Evolutionary conservation across 768 basidiomycete species (phyloP), one percentile per base, ranked within the genome.

Genomic region (Tulasnella sp.): DNA sequence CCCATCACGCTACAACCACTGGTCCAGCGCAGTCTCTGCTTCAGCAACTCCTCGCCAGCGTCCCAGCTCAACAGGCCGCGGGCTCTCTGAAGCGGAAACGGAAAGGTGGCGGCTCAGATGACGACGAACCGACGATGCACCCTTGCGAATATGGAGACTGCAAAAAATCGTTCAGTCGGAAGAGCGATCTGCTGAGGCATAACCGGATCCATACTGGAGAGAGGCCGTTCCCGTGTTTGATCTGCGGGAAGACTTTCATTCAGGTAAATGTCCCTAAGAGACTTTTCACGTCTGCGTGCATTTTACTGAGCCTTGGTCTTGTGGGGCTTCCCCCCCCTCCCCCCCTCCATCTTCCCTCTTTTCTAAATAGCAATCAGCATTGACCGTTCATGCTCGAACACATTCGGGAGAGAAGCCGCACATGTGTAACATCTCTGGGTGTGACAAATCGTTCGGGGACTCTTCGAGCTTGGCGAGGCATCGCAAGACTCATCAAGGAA

Each of bases 401-500:
- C 92, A 94, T 68, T 92, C 92, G 3, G 92, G 92, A 41, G 92
- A 94, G 73, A 88, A 90, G 66, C 92, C 92, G 9, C 92, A 94
- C 69, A 80, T 76, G 50, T 94, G 92, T 73, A 87, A 90, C 73
- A 90, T 91, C 69, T 86, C 85, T 2, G 86, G 81, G 7, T 94
- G 91, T 70, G 80, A 78, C 50, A 90, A 87, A 73, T 87, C 85
- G 0, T 94, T 93, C 72, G 83, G 87, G 49, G 91, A 94, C 68
- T 93, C 91, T 2, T 91, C 89, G 66, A 88, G 86, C 72, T 78
- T 94, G 46, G 91, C 92, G 50, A 81, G 92, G 62, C 92, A 94
- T 74, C 82, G 92, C 53, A 80, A 92, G 64, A 92, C 88, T 22
- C 90, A 87, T 66, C 89, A 86, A 8, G 57, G 57, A 17, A 88